Percentiles rank a stretch among this genome's conserved stretches.
phyloP scores from a whole-genome alignment of 441 rosid species.

The Arabidopsis hybrid region DNA sequence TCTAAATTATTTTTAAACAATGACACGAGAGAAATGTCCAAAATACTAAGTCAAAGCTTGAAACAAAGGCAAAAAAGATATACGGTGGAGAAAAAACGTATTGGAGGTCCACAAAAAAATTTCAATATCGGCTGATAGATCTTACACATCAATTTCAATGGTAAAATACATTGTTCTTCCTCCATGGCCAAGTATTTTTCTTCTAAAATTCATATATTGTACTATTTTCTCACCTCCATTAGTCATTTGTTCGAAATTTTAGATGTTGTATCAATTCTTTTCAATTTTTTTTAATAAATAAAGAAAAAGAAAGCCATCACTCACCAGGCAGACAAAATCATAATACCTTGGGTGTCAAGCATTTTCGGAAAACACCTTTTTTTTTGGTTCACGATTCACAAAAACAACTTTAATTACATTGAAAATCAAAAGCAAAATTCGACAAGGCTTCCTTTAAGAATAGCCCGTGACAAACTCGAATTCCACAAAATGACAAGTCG shows the following conservation, averaged over 20 bases:
- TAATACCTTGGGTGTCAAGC: conserved; percentile 41
- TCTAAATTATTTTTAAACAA: background rate
- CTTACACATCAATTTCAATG: conserved; percentile 1
- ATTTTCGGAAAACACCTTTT: background rate
- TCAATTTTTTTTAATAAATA: background rate
- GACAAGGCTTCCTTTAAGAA: background rate
- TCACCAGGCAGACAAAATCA: conserved; percentile 30
- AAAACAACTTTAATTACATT: conserved; percentile 8
- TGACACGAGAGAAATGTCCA: conserved; percentile 20
- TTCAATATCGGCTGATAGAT: background rate
- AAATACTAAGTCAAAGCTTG: conserved; percentile 26
- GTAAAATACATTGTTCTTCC: background rate
- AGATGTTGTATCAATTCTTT: background rate
- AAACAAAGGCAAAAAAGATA: conserved; percentile 9
- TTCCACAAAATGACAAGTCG: conserved; percentile 27
- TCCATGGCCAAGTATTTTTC: background rate
- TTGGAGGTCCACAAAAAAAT: conserved; percentile 13
- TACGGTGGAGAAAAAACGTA: background rate
- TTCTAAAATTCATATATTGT: too few relatives aligned
- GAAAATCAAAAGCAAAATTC: conserved; percentile 12
- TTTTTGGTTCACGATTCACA: background rate
- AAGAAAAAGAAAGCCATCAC: background rate
- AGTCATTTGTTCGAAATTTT: background rate
- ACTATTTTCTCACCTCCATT: background rate
- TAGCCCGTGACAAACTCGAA: conserved; percentile 38